Evolutionary conservation across 2,329 filamentous ascomycete species (phyloP).

Genomic region (Orbilia oligospora): DNA sequence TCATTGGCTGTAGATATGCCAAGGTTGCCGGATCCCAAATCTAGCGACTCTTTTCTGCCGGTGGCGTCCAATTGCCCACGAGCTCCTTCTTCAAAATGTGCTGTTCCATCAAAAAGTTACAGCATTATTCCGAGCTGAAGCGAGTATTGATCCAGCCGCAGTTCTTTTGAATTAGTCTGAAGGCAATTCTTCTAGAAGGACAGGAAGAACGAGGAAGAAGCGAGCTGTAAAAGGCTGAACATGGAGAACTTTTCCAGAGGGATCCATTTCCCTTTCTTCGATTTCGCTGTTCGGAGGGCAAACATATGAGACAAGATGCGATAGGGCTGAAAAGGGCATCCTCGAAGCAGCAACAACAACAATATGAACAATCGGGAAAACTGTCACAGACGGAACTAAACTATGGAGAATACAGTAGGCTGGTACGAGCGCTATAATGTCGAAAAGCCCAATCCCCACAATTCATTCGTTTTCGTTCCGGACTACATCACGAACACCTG

Average conservation of each 20-base stretch:
- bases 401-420: constrained; percentile 1
- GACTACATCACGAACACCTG: constrained; percentile 33
- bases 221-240: constrained; percentile 17
- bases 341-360: background rate
- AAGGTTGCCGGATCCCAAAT: constrained; percentile 24
- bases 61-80: constrained; percentile 26
- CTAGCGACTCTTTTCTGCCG: constrained; percentile 9
- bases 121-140: background rate
- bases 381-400: background rate
- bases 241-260: constrained; percentile 31
- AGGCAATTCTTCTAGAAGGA: constrained; percentile 11
- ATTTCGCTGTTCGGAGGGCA: constrained; percentile 11
- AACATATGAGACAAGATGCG: constrained; percentile 11
- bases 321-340: constrained; percentile 10
- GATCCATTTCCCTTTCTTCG: constrained; percentile 5
- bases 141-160: background rate
- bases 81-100: constrained; percentile 29
- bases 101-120: constrained; percentile 3
- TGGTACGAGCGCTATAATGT: constrained; percentile 39
- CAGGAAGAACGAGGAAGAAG: constrained; percentile 9
- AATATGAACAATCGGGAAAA: background rate
- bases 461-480: constrained; percentile 30
- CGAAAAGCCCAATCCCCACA: constrained; percentile 29
- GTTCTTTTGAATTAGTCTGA: background rate
- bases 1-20: constrained; percentile 15